Evolutionary conservation across 1,284 basidiomycete genomes (phyloP).

Genomic region (Heliocybe sulcata): DNA sequence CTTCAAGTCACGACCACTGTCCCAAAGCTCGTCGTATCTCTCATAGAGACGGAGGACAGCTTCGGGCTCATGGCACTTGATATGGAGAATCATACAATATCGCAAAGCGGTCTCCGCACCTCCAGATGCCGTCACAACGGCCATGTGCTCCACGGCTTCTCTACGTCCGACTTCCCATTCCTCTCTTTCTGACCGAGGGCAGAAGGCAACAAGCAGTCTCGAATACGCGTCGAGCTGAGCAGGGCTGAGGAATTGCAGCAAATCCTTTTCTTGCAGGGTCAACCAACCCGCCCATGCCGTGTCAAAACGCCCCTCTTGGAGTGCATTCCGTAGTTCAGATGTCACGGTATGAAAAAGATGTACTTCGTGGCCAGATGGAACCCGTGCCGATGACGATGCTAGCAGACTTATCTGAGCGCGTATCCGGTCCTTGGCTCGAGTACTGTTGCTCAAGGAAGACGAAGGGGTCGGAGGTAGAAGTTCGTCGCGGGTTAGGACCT

Average conservation of each 20-base stretch:
- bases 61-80: conserved; percentile 32
- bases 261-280: conserved; percentile 31
- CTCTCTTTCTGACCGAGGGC: conserved; percentile 11
- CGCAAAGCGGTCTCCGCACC: conserved; percentile 38
- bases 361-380: background rate
- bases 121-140: conserved; percentile 35
- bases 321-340: background rate
- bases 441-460: background rate
- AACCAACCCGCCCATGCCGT: conserved; percentile 33
- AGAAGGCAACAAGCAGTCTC: conserved; percentile 23
- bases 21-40: conserved; percentile 21
- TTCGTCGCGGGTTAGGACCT: too few species aligned
- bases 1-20: conserved; percentile 5
- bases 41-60: conserved; percentile 40
- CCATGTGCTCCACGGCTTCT: conserved; percentile 35
- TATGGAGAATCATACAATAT: conserved; percentile 38
- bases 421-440: background rate
- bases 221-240: conserved; percentile 33
- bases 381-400: background rate
- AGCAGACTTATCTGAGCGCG: background rate
- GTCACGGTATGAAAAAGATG: background rate
- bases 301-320: background rate
- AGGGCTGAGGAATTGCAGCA: conserved; percentile 34
- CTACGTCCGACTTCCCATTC: conserved; percentile 21
- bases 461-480: background rate